A percentile compares a stretch with the other conserved stretches of the same genome.
These are phyloP conservation scores for Diaporthe sp. DNA, from an alignment of 2,329 filamentous ascomycete genomes.

Conservation along the genomic window DNA sequence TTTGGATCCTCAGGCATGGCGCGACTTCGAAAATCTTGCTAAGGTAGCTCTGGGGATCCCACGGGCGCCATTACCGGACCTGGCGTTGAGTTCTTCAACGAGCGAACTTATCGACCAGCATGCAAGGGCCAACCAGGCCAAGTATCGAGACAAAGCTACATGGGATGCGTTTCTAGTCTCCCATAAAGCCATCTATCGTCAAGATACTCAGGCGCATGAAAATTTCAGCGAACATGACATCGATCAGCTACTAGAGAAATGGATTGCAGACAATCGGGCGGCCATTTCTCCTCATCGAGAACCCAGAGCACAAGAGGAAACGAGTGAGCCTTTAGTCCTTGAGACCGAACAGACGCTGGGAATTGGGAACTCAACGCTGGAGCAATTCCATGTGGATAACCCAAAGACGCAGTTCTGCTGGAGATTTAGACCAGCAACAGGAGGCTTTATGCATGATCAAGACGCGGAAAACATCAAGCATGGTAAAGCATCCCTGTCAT, in stretches of 20 bases:
- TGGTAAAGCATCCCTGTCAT: too few species aligned
- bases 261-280: too few species aligned
- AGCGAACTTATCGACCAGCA: not conserved
- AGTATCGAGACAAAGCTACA: not conserved
- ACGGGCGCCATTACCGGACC: not conserved
- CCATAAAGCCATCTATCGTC: not conserved
- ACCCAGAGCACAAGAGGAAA: not conserved
- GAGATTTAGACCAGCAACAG: not conserved
- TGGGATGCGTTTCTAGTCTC: not conserved
- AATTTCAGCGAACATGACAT: too few species aligned
- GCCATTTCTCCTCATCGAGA: not conserved
- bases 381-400: not conserved
- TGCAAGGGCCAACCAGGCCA: not conserved
- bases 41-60: not conserved
- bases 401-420: not conserved
- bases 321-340: not conserved
- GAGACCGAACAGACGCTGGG: not conserved
- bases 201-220: too few species aligned
- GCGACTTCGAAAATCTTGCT: not conserved
- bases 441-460: too few species aligned
- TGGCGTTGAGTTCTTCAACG: not conserved
- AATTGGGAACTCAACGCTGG: not conserved
- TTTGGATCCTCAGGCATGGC: conserved; percentile 16
- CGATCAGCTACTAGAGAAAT: too few species aligned
- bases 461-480: too few species aligned